phyloP scores from a whole-genome alignment of 441 rosid species.

The Melastoma candidum region DNA sequence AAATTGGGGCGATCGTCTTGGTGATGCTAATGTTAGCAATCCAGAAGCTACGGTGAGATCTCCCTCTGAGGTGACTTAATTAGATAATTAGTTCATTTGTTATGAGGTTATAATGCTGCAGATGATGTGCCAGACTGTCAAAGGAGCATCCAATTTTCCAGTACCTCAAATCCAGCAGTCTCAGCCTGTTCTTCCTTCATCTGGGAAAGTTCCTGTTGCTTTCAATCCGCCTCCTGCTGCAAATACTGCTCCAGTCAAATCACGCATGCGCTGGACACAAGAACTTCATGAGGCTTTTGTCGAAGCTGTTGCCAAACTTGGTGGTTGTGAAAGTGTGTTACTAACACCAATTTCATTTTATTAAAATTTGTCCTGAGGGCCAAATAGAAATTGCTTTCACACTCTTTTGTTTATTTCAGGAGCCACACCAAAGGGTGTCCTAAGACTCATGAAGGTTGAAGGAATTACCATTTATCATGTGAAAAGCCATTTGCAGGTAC shows the following conservation, averaged over 20 bases:
- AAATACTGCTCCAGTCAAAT: constrained; percentile 51
- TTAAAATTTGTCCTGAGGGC: constrained; percentile 4
- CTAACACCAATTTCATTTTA: constrained; percentile 8
- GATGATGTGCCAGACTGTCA: constrained; percentile 37
- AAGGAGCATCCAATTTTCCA: constrained; percentile 22
- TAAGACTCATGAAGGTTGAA: constrained; percentile 84
- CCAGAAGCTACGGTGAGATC: constrained; percentile 59
- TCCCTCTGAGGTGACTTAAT: constrained; percentile 11
- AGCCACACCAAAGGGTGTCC: constrained; percentile 90
- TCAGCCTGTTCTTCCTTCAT: constrained; percentile 44
- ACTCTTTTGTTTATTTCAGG: constrained; percentile 27
- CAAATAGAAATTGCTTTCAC: constrained; percentile 9
- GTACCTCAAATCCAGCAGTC: constrained; percentile 27
- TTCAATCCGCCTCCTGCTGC: constrained; percentile 42
- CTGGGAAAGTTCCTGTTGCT: constrained; percentile 28
- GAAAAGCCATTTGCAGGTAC: constrained; percentile 89
- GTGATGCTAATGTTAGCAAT: constrained; percentile 36
- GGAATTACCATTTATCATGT: constrained; percentile 92
- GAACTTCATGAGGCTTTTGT: constrained; percentile 92
- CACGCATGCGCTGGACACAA: constrained; percentile 97
- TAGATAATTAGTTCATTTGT: constrained; percentile 14
- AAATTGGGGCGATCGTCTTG: constrained; percentile 69
- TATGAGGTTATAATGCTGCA: constrained; percentile 24
- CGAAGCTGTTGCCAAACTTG: constrained; percentile 82
- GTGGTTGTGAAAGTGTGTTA: constrained; percentile 87